These are phyloP conservation scores for Chenopodium formosanum DNA, from an alignment of 148 eudicot species.

Conservation along the genomic window DNA sequence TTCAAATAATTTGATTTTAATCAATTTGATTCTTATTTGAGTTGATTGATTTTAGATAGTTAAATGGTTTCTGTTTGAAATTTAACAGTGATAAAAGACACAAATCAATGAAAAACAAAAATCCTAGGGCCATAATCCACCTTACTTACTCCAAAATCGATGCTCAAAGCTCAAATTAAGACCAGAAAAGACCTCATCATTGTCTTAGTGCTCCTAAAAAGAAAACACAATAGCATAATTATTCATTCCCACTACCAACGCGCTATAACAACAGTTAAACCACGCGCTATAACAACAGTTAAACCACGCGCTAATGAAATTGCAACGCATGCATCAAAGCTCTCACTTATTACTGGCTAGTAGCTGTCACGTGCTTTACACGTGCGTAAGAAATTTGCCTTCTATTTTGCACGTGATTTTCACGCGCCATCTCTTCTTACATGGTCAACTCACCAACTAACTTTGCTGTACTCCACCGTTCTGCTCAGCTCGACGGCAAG, in stretches of 20 bases:
- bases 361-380: background rate
- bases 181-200: too few species aligned
- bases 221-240: too few species aligned
- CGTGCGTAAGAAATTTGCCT: background rate
- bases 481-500: background rate
- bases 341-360: background rate
- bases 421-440: constrained; percentile 11
- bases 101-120: too few species aligned
- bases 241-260: background rate
- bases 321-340: background rate
- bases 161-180: too few species aligned
- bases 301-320: background rate
- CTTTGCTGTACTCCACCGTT: constrained; percentile 15
- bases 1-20: too few species aligned
- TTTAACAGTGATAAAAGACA: too few species aligned
- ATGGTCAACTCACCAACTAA: background rate
- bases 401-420: background rate
- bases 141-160: too few species aligned
- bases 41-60: too few species aligned
- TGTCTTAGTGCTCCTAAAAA: too few species aligned
- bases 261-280: background rate
- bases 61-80: too few species aligned
- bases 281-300: background rate
- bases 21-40: too few species aligned
- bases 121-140: too few species aligned